Base-by-base conservation (phyloP, 202 grass and related monocot species). In the Bolboschoenoplectus hybrid region DNA sequence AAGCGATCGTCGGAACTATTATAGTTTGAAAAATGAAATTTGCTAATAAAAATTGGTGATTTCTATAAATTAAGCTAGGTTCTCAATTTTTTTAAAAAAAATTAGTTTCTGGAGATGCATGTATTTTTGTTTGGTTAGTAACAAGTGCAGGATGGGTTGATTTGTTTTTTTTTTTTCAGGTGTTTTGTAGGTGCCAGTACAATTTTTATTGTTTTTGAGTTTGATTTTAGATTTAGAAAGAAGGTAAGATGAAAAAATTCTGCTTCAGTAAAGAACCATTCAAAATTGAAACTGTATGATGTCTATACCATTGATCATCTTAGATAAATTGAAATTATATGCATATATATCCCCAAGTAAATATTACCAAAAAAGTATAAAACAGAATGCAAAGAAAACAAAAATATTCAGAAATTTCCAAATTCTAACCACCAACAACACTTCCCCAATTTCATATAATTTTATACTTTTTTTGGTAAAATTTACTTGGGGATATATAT, bases 11-110 rank as follows among this genome's bases (percentile, higher is more conserved):
- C 13, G 66, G 16, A 63, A 20, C 41, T 68, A 66, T 35, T 83
- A 0, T 76, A 69, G 55, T 76, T 65, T 78, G 68, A 77, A 64
- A 82, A 9, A 38, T 77, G 74, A 60, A 75, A 75, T 52, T 74
- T 80, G 12, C 17, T 57, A 80, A 80, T 41, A 43, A 36, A 41
- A 39, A 5, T 57, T 52, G 10, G 16, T 73, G 75, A 19, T 60
- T 43, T 80, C 53, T 40, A 80, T 60, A 41, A 41, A 68, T 62
- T 26, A 46, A 46, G 11, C 2, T 19, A 39, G 26, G 50, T 73
- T 46, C 8, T 3, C 6, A 2, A 74, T 34, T 74, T 74, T 50
- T 51, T 26, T 26, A 0, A 26, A 26, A 26, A 26, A 26, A 1
- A 35, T 74, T 74, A 10, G 9, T 52, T 74, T 13, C 20, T 2